Evolutionary conservation across 1,284 basidiomycete species (phyloP), one percentile per base, ranked within the genome.

Genomic region (Puccinia horiana): DNA sequence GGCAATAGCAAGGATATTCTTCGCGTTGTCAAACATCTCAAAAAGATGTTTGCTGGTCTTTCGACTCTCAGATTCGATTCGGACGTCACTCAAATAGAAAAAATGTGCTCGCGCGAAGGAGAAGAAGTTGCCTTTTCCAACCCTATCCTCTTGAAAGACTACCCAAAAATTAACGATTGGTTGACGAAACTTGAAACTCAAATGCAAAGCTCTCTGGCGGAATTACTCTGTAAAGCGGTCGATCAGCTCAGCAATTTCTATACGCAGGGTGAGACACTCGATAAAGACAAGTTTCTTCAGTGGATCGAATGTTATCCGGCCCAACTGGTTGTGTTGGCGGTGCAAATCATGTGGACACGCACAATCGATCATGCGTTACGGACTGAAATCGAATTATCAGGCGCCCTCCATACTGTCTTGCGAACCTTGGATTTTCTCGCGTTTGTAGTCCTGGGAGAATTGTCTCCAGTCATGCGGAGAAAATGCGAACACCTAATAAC

Each of bases 1-100:
- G 97, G 97, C 84, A 99, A 99, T 89, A 96, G 94, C 90, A 99
- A 98, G 88, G 97, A 99, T 86, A 96, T 98, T 84, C 88, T 94
- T 70, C 93, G 96, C 42, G 94, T 98, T 87, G 94, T 97, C 92
- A 98, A 98, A 86, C 97, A 99, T 88, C 90, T 99, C 84, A 98
- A 98, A 89, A 99, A 99, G 90, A 99, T 99, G 97, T 99, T 99
- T 87, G 97, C 97, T 8, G 97, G 98, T 56, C 93, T 99, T 69
- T 93, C 94, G 0, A 94, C 94, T 0, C 90, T 99, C 83, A 90
- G 90, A 84, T 89, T 98, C n/a, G 94, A 97, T 86, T 84, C 85
- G n/a, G 84, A 82, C 0, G 88, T 94, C 83, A 93, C 93, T 0
- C 91, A 93, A 85, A 95, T 95, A 83, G 91, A 91, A 85, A 94